Evolutionary conservation across 2,329 filamentous ascomycete genomes (phyloP).

Genomic region (Fusarium mundagurra): DNA sequence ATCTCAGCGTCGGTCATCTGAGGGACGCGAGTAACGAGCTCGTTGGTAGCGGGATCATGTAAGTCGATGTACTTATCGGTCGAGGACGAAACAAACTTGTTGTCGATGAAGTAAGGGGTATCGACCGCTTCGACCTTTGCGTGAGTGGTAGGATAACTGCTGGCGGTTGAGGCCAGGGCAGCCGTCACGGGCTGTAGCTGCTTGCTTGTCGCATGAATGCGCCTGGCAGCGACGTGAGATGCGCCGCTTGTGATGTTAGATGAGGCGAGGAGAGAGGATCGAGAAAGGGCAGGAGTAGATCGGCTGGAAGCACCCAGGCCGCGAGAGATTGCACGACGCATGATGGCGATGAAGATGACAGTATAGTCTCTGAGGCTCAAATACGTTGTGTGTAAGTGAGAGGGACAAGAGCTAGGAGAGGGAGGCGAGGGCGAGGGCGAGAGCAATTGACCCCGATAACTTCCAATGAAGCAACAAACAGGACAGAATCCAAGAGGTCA

Average conservation of each 20-base stretch:
- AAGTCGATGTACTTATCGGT: constrained; percentile 81
- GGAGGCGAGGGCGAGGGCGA: neutral
- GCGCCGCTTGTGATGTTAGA: constrained; percentile 49
- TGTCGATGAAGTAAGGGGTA: constrained; percentile 85
- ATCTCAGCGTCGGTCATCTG: constrained; percentile 84
- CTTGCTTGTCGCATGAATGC: constrained; percentile 66
- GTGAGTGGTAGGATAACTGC: constrained; percentile 75
- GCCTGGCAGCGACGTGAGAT: constrained; percentile 57
- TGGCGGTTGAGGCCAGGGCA: constrained; percentile 64
- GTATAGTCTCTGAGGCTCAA: neutral
- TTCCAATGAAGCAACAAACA: constrained; percentile 21
- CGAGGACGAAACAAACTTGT: constrained; percentile 76
- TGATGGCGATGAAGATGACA: constrained; percentile 40
- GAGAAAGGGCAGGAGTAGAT: constrained; percentile 40
- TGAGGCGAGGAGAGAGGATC: constrained; percentile 47
- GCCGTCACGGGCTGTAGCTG: constrained; percentile 61
- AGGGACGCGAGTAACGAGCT: constrained; percentile 83
- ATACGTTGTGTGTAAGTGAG: neutral
- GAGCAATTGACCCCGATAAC: constrained; percentile 19
- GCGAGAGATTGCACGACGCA: constrained; percentile 59
- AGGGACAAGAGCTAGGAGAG: neutral
- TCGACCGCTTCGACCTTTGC: constrained; percentile 74
- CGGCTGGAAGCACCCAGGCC: constrained; percentile 50
- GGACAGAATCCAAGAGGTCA: constrained; percentile 6
- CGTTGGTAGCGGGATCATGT: constrained; percentile 85